phyloP scores from a whole-genome alignment of 306 rosid genomes.

The Rosa rugosa region DNA sequence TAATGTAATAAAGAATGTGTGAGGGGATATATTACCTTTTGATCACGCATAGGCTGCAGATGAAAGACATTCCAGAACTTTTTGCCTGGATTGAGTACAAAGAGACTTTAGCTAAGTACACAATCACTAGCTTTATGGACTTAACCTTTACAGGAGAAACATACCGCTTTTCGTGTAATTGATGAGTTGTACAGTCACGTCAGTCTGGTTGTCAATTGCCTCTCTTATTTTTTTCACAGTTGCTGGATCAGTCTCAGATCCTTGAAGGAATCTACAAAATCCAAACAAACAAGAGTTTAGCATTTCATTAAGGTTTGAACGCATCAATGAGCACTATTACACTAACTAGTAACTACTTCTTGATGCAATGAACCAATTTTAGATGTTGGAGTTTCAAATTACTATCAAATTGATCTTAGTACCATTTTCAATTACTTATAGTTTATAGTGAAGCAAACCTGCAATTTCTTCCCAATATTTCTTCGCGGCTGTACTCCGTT shows the following conservation, averaged over 20 bases:
- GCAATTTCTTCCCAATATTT: constrained; percentile 97
- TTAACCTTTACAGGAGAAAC: constrained; percentile 17
- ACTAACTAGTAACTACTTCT: not conserved
- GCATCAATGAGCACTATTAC: not conserved
- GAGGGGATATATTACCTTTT: constrained; percentile 53
- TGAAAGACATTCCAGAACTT: constrained; percentile 98
- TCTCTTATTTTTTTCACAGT: constrained; percentile 86
- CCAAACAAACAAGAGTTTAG: constrained; percentile 23
- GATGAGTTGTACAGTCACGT: constrained; percentile 91
- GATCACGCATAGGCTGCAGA: constrained; percentile 99
- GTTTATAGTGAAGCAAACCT: constrained; percentile 43
- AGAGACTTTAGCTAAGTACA: constrained; percentile 3
- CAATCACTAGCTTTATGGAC: not conserved
- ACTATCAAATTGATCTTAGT: not conserved
- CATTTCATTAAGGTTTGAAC: not conserved
- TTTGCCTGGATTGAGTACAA: constrained; percentile 57
- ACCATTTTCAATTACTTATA: not conserved
- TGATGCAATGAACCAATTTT: not conserved
- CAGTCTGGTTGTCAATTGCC: constrained; percentile 87
- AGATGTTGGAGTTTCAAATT: not conserved
- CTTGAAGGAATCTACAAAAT: constrained; percentile 79
- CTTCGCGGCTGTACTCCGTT: constrained; percentile 94
- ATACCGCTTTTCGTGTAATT: constrained; percentile 87
- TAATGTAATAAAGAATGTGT: constrained; percentile 14
- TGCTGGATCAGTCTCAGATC: constrained; percentile 93